These are phyloP conservation scores for Scutellaria galericulata DNA, from an alignment of 257 asterid species.

Conservation along the genomic window DNA sequence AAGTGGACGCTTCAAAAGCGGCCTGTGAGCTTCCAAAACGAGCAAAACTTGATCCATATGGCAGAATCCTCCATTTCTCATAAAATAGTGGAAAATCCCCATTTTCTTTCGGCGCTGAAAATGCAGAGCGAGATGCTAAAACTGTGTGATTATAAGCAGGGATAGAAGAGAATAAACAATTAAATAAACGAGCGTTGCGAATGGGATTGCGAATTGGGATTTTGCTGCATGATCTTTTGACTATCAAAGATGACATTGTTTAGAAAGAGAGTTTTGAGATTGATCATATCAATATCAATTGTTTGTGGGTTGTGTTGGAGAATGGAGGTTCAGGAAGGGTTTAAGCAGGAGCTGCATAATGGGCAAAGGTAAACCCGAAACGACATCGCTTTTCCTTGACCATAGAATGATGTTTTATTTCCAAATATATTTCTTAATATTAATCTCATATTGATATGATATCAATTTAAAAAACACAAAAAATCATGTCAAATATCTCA, in stretches of 20 bases:
- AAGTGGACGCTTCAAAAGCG: conserved; percentile 65
- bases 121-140: conserved; percentile 36
- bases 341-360: conserved; percentile 29
- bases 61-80: conserved; percentile 33
- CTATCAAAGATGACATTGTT: conserved; percentile 56
- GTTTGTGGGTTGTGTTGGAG: background rate
- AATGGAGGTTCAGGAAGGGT: conserved; percentile 40
- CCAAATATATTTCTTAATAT: no score
- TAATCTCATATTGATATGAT: no score
- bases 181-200: conserved; percentile 31
- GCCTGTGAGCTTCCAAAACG: conserved; percentile 59
- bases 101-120: conserved; percentile 20
- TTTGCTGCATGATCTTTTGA: conserved; percentile 42
- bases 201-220: conserved; percentile 37
- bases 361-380: background rate
- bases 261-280: background rate
- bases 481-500: no score
- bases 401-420: no score
- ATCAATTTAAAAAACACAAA: no score
- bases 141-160: conserved; percentile 25
- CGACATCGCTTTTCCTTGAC: conserved; percentile 16
- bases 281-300: conserved; percentile 21
- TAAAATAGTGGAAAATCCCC: conserved; percentile 36
- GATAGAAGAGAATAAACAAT: conserved; percentile 40
- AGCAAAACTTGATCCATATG: conserved; percentile 33